Evolutionary conservation across 2,329 filamentous ascomycete genomes (phyloP), one percentile per base, ranked within the genome.

Genomic region (Alternaria angustiovoidea): DNA sequence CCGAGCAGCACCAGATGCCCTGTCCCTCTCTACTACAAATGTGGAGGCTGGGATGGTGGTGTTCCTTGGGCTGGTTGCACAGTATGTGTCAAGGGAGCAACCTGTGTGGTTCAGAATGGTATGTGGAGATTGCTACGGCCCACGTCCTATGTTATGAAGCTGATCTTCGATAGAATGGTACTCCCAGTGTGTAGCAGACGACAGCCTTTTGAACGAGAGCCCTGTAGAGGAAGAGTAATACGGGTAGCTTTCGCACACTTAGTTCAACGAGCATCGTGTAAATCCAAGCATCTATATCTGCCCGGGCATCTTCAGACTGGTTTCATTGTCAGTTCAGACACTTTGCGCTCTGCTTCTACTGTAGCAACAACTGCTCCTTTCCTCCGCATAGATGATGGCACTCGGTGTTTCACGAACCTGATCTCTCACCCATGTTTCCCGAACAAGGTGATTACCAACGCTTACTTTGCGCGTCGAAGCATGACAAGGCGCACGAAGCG

Each of bases 11-110:
- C 73, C 0, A 63, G 56, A 43, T 75, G 73, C 52, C 73, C 73
- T 24, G 72, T 75, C 5, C 72, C 73, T 20, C 56, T 73, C 28
- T 74, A 74, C 59, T 75, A 75, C 43, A 65, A 75, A 42, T 75
- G 72, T 38, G 72, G 71, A 53, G 73, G 73, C 5, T 73, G 64
- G 34, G 64, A 67, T 30, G 64, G 68, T 30, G 70, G 66, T 12
- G 59, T 63, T 41, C 67, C 70, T 3, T 75, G 73, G 73, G 65
- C 53, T 3, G 73, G 72, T 7, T 75, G 73, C 51, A 71, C 67
- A 7, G 66, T 68, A 24, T 75, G 73, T 52, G 70, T 66, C 11
- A 63, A 59, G 16, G 73, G 73, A 2, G 65, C 71, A 0, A 68
- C 61, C 34, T 75, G 73, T 57, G 61, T 72, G 4, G 52, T 38